Percentiles rank a stretch among this genome's conserved stretches.
phyloP scores from a whole-genome alignment of 345 rosid genomes.

The Fremontodendron californicum region DNA sequence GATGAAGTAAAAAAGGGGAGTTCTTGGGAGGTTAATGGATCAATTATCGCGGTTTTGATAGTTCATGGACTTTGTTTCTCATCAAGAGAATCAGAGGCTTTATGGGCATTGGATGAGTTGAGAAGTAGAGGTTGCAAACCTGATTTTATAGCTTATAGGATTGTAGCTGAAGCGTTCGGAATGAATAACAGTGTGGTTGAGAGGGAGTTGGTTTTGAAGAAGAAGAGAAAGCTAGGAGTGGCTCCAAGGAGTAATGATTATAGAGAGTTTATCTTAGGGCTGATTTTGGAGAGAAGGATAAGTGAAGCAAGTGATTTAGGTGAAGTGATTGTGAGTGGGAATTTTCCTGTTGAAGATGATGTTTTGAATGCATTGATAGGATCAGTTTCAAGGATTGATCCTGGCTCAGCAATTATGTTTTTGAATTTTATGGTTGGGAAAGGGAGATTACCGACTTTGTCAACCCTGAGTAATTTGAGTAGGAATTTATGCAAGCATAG shows the following conservation, averaged over 20 bases:
- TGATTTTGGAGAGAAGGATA: slow-evolving; percentile 53
- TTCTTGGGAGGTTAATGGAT: slow-evolving; percentile 52
- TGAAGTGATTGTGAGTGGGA: slow-evolving; percentile 62
- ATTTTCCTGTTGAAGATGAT: slow-evolving; percentile 70
- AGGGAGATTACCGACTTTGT: slow-evolving; percentile 50
- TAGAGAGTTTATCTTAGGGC: slow-evolving; percentile 51
- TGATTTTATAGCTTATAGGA: slow-evolving; percentile 85
- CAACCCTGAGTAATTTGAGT: slow-evolving; percentile 62
- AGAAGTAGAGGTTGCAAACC: slow-evolving; percentile 73
- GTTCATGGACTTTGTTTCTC: slow-evolving; percentile 68
- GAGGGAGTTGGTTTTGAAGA: slow-evolving; percentile 61
- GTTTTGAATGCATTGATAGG: slow-evolving; percentile 65
- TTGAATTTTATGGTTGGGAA: slow-evolving; percentile 47
- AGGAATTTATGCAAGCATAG: slow-evolving; percentile 60
- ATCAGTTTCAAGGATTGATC: slow-evolving; percentile 64
- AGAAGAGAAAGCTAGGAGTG: slow-evolving; percentile 89
- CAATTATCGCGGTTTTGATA: slow-evolving; percentile 59
- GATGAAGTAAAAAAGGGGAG: slow-evolving; percentile 40
- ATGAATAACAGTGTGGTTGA: slow-evolving; percentile 45
- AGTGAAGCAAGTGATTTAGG: slow-evolving; percentile 66
- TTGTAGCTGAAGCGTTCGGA: slow-evolving; percentile 70
- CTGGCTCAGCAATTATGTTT: slow-evolving; percentile 51
- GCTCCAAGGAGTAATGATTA: slow-evolving; percentile 80
- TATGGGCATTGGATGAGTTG: slow-evolving; percentile 60
- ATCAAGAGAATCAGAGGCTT: slow-evolving; percentile 60